Evolutionary conservation across 2,329 filamentous ascomycete species (phyloP).

Genomic region (Xylaria multiplex): DNA sequence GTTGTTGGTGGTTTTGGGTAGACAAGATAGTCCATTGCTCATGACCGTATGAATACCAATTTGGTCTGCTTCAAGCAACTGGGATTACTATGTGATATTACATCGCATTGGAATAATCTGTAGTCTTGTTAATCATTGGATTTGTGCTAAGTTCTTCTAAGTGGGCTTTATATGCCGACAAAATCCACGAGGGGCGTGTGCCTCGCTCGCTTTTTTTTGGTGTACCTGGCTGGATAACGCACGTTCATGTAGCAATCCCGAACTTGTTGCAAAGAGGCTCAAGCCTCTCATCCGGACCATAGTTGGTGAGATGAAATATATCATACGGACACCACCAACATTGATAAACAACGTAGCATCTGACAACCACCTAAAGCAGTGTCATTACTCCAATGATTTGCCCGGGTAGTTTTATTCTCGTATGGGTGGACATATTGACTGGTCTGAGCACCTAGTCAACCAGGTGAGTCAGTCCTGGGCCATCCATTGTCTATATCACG

Average conservation of each 20-base stretch:
- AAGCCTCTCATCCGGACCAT: neutral
- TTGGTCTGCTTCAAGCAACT: neutral
- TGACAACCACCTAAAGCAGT: neutral
- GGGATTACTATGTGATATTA: neutral
- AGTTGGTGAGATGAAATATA: neutral
- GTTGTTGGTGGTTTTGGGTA: neutral
- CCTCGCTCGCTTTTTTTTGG: neutral
- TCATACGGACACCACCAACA: neutral
- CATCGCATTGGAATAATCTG: conserved; percentile 5
- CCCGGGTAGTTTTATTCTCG: neutral
- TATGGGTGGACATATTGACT: conserved; percentile 2
- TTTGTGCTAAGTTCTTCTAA: neutral
- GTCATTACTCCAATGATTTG: neutral
- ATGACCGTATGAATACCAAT: neutral
- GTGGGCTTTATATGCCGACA: neutral
- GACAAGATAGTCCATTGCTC: neutral
- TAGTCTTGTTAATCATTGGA: conserved; percentile 5
- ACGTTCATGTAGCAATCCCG: neutral
- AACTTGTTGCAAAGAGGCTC: neutral
- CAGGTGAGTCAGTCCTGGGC: conserved; percentile 19
- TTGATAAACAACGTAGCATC: conserved; percentile 5
- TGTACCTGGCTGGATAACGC: neutral
- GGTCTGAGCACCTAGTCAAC: conserved; percentile 2
- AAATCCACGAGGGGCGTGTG: neutral
- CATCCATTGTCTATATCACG: neutral